Evolutionary conservation across 805 yeast genomes (phyloP).

Genomic region (Monosporozyma solicola): DNA sequence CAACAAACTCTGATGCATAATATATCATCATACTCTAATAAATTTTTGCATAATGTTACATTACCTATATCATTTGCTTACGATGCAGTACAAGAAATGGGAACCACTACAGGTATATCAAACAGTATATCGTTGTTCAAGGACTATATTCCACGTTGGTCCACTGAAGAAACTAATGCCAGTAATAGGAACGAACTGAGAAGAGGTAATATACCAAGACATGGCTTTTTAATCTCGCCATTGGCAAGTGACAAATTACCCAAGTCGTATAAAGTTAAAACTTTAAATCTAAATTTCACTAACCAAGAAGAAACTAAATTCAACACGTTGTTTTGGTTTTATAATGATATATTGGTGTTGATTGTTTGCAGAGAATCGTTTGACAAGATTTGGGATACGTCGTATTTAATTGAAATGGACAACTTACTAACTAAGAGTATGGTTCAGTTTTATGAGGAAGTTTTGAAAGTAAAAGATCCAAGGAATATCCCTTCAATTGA

Average conservation of each 20-base stretch:
- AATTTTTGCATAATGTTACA: conserved; percentile 23
- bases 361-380: conserved; percentile 21
- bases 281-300: conserved; percentile 13
- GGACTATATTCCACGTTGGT: conserved; percentile 22
- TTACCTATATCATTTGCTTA: conserved; percentile 28
- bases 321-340: conserved; percentile 26
- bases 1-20: neutral
- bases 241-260: conserved; percentile 18
- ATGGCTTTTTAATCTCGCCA: conserved; percentile 28
- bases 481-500: neutral
- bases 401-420: conserved; percentile 22
- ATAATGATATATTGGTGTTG: conserved; percentile 18
- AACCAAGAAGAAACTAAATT: conserved; percentile 8
- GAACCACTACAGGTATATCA: conserved; percentile 27
- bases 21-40: conserved; percentile 6
- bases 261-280: conserved; percentile 16
- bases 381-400: conserved; percentile 21
- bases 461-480: neutral
- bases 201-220: conserved; percentile 7
- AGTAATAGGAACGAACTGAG: neutral
- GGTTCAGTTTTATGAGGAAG: conserved; percentile 14
- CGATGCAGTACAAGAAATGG: conserved; percentile 30
- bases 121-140: conserved; percentile 23
- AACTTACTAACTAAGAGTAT: conserved; percentile 17
- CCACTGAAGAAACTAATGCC: neutral